Percentiles rank a stretch among this genome's conserved stretches.
These are phyloP conservation scores for Penicillium manginii DNA, from an alignment of 495 filamentous ascomycete genomes.

Conservation along the genomic window DNA sequence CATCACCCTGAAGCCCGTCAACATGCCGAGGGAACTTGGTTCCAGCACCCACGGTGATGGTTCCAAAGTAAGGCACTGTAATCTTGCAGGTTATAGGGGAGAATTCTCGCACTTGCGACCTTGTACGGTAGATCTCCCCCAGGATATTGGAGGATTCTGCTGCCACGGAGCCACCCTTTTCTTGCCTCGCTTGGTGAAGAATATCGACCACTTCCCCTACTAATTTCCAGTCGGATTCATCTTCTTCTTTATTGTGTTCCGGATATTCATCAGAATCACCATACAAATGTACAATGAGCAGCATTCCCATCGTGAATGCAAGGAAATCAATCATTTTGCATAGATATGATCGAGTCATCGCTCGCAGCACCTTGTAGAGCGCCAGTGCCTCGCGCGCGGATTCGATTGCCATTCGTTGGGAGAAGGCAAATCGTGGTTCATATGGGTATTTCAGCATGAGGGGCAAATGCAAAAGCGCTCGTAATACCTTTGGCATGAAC, in stretches of 20 bases:
- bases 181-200: constrained; percentile 40
- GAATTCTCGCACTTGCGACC: constrained; percentile 9
- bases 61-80: constrained; percentile 53
- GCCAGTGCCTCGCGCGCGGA: constrained; percentile 50
- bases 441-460: constrained; percentile 55
- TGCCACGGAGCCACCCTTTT: constrained; percentile 52
- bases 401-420: constrained; percentile 46
- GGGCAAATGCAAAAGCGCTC: constrained; percentile 55
- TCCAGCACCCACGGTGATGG: constrained; percentile 37
- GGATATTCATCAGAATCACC: constrained; percentile 38
- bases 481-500: constrained; percentile 50
- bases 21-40: constrained; percentile 29
- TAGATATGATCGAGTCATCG: constrained; percentile 38
- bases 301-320: constrained; percentile 54
- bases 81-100: constrained; percentile 30
- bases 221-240: constrained; percentile 49
- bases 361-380: constrained; percentile 48
- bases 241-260: constrained; percentile 34
- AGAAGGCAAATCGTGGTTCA: constrained; percentile 44
- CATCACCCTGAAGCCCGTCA: constrained; percentile 5
- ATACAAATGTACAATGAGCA: constrained; percentile 52
- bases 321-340: constrained; percentile 61
- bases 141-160: constrained; percentile 50
- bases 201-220: constrained; percentile 45
- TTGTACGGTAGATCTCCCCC: constrained; percentile 34